Evolutionary conservation across 1,284 basidiomycete species (phyloP), one percentile per base, ranked within the genome.

Genomic region (Leccinum subrobustum): DNA sequence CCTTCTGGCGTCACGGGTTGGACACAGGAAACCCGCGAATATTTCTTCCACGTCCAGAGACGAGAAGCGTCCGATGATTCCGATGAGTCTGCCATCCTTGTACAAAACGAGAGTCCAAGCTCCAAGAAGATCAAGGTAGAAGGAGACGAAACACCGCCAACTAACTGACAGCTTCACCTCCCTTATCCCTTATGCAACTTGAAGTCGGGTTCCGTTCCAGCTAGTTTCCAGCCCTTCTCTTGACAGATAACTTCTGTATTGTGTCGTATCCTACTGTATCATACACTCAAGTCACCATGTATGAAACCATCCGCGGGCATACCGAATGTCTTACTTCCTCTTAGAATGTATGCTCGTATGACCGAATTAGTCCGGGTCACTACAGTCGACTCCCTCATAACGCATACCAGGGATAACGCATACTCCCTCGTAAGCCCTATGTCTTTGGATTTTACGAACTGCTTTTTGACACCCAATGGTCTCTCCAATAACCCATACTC

Each of bases 1-100:
- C 63, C 66, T 12, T 69, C 72, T 39, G 79, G 78, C 6, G 60
- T 79, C 57, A 56, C 63, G 12, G 64, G 63, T 27, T 82, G 79
- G 79, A 69, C 65, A 7, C 57, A 64, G 16, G 77, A 82, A 65
- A 73, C 73, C 5, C 74, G 51, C 11, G 61, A 60, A 44, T 69
- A 62, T 37, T 63, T 72, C 16, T 65, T 63, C 51, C 33, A 55
- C 35, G 7, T 44, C 4, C 66, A 47, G 44, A 61, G 5, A 39
- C 66, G 56, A 29, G 72, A 73, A 56, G 31, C 60, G 5, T 59
- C 63, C 3, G 64, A 65, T 33, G 67, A 67, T 9, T 72, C 67
- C 1, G 72, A 72, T 3, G 65, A 42, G 23, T 73, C 69, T 11
- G 61, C 63, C 35, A 59, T 75, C 31, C 54, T 72, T 14, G 56